A percentile compares a stretch with the other conserved stretches of the same genome.
These are phyloP conservation scores for Beauveria australis DNA, from an alignment of 2,329 filamentous ascomycete species.

Conservation along the genomic window DNA sequence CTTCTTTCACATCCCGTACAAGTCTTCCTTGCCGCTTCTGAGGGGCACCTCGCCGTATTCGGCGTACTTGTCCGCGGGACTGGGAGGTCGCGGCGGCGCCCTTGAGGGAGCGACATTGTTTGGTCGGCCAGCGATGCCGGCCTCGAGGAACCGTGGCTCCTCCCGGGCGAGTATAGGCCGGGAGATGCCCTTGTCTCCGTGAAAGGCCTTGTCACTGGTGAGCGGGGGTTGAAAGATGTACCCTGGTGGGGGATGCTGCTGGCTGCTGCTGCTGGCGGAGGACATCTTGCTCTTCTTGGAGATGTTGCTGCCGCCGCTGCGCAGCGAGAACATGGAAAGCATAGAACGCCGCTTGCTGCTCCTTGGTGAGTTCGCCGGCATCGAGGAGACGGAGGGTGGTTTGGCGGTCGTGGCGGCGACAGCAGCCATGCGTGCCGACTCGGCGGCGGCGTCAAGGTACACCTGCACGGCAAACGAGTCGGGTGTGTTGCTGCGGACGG, in stretches of 20 bases:
- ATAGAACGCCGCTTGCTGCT: slow-evolving; percentile 13
- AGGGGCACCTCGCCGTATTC: slow-evolving; percentile 24
- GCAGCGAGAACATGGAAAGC: neutral
- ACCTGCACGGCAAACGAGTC: slow-evolving; percentile 28
- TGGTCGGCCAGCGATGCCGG: slow-evolving; percentile 11
- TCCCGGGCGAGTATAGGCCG: slow-evolving; percentile 10
- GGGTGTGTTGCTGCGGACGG: slow-evolving; percentile 15
- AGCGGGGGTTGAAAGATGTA: slow-evolving; percentile 25
- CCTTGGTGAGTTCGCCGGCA: slow-evolving; percentile 15
- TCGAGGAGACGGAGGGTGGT: slow-evolving; percentile 18
- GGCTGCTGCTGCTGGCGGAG: slow-evolving; percentile 28
- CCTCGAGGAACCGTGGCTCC: neutral
- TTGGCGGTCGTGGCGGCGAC: slow-evolving; percentile 12
- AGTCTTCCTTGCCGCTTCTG: slow-evolving; percentile 25
- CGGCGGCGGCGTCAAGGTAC: slow-evolving; percentile 27
- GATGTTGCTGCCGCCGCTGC: slow-evolving; percentile 25
- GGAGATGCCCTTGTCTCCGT: slow-evolving; percentile 11
- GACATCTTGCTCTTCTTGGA: too few relatives aligned
- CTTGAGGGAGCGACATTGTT: neutral
- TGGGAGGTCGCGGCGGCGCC: neutral
- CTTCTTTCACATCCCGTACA: slow-evolving; percentile 22
- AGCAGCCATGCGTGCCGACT: slow-evolving; percentile 14
- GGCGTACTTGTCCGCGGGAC: neutral
- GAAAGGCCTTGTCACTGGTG: slow-evolving; percentile 15
- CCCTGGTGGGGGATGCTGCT: slow-evolving; percentile 16